Evolutionary conservation across 2,329 filamentous ascomycete species (phyloP).

Genomic region (Diplodia corticola): DNA sequence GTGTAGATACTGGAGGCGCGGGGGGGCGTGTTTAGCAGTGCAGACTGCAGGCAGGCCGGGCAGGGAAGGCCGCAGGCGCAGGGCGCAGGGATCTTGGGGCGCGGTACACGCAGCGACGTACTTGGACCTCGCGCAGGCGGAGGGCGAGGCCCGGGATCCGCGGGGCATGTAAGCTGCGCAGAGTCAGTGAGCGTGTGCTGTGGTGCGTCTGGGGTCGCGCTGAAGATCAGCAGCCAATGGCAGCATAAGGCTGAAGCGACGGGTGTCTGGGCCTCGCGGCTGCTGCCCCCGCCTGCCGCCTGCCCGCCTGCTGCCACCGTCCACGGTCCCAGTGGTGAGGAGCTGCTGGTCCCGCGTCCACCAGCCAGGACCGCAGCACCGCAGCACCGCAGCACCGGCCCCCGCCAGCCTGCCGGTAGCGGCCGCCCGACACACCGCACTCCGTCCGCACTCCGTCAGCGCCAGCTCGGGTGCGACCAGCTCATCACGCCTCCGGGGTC

Average conservation of each 20-base stretch:
- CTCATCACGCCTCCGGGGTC: not conserved
- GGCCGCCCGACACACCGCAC: not conserved
- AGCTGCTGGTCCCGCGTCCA: not conserved
- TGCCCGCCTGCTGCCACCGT: no score
- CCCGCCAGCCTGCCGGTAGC: not conserved
- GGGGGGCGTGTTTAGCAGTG: not conserved
- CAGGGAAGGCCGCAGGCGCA: not conserved
- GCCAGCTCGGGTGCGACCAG: not conserved
- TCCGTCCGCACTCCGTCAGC: not conserved
- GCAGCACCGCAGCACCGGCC: not conserved
- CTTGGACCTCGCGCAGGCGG: constrained; percentile 5
- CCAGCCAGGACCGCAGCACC: no score
- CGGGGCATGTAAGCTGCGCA: constrained; percentile 4
- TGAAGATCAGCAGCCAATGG: constrained; percentile 10
- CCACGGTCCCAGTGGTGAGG: not conserved
- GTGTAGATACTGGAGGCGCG: constrained; percentile 12
- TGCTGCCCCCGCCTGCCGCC: not conserved
- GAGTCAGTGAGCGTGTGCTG: not conserved
- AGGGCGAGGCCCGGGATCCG: not conserved
- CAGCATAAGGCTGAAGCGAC: constrained; percentile 15
- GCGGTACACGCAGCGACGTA: constrained; percentile 5
- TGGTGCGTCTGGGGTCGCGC: constrained; percentile 7
- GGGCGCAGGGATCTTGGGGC: not conserved
- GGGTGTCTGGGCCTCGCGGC: not conserved
- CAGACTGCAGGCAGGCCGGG: not conserved